A percentile compares a stretch with the other conserved stretches of the same genome.
Conservation (phyloP, 1,284 basidiomycete genomes). For the Hemileia vastatrix region DNA sequence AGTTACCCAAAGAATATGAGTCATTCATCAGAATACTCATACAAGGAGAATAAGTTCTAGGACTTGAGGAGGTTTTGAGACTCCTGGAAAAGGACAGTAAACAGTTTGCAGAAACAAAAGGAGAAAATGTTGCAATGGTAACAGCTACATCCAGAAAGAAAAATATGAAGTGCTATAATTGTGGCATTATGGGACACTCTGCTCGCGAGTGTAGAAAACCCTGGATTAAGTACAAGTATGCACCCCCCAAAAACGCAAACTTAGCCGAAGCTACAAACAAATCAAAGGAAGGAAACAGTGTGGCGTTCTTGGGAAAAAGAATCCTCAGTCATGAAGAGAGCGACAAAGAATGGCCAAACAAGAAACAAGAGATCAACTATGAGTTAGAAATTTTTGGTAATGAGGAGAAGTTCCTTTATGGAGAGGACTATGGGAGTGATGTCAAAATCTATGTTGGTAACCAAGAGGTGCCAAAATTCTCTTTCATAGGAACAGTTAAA, state of each 20-base stretch:
- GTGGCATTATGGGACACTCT: not conserved
- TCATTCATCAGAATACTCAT: not conserved
- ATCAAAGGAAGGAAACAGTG: too few species aligned
- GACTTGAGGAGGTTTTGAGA: not conserved
- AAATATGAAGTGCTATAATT: not conserved
- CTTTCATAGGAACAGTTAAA: too few species aligned
- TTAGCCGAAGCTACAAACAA: too few species aligned
- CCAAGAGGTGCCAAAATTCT: too few species aligned
- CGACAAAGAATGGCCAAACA: too few species aligned
- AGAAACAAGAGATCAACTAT: too few species aligned
- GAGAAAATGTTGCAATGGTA: not conserved
- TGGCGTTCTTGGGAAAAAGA: too few species aligned
- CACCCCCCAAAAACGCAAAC: not conserved
- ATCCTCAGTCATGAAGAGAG: too few species aligned
- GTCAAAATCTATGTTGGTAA: too few species aligned
- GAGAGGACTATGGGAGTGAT: too few species aligned
- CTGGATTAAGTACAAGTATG: slow-evolving; percentile 4
- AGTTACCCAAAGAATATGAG: slow-evolving; percentile 1
- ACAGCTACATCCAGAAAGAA: not conserved
- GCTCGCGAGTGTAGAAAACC: not conserved
- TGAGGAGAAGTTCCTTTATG: too few species aligned
- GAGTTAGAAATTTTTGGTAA: too few species aligned
- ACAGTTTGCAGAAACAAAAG: not conserved
- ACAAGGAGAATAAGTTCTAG: not conserved
- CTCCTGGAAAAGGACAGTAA: not conserved